phyloP scores from a whole-genome alignment of 2,329 filamentous ascomycete genomes.

The Ploettnerulaceae sp. region DNA sequence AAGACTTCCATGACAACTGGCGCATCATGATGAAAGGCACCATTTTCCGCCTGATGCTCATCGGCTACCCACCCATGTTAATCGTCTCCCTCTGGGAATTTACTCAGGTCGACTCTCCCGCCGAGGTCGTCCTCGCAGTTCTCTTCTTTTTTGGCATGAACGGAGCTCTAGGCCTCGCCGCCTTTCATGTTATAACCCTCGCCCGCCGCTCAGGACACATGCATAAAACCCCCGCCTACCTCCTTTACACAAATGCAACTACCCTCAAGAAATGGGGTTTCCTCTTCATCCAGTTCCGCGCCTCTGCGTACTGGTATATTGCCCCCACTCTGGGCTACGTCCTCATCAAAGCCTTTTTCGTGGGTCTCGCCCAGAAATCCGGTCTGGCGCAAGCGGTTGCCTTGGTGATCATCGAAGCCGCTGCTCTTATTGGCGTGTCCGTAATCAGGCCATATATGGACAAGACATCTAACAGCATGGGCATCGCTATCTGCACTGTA shows the following conservation, averaged over 20 bases:
- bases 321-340: constrained; percentile 73
- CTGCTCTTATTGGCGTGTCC: constrained; percentile 68
- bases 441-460: constrained; percentile 95
- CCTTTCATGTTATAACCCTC: constrained; percentile 82
- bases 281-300: constrained; percentile 93
- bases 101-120: constrained; percentile 76
- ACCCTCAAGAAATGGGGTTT: constrained; percentile 97
- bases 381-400: constrained; percentile 74
- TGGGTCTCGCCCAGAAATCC: constrained; percentile 70
- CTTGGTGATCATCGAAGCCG: constrained; percentile 77
- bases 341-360: constrained; percentile 80
- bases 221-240: constrained; percentile 96
- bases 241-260: constrained; percentile 91
- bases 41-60: constrained; percentile 82
- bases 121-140: constrained; percentile 79
- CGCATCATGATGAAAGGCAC: constrained; percentile 88
- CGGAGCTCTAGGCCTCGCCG: constrained; percentile 75
- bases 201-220: constrained; percentile 82
- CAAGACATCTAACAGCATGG: constrained; percentile 95
- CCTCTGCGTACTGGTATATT: constrained; percentile 93
- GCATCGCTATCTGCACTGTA: constrained; percentile 83
- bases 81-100: constrained; percentile 93
- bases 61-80: constrained; percentile 87
- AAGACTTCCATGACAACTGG: constrained; percentile 93
- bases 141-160: constrained; percentile 83